Percentiles rank a stretch among this genome's conserved stretches.
phyloP scores from a whole-genome alignment of 768 basidiomycete species.

The Paxillus rubicundulus region DNA sequence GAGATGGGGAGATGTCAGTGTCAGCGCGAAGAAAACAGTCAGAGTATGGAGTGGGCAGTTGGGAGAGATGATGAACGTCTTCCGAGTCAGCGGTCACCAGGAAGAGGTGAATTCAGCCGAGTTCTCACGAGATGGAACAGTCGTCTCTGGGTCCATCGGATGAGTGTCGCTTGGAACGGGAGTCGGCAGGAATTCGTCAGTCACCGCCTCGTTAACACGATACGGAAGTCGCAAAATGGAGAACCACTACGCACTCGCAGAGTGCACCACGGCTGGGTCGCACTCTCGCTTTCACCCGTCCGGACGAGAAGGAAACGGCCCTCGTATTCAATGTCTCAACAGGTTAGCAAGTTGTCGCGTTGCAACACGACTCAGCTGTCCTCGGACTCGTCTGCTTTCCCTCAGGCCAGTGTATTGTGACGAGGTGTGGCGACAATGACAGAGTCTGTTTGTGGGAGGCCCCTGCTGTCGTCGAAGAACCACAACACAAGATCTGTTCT shows the following conservation, averaged over 20 bases:
- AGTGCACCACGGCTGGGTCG: not conserved
- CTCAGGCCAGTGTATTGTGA: not conserved
- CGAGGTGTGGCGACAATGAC: not conserved
- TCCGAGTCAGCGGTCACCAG: slow-evolving; percentile 7
- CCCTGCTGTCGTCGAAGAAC: not conserved
- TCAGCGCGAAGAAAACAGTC: not conserved
- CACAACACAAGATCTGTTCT: not conserved
- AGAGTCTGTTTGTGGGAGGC: not conserved
- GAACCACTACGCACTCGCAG: not conserved
- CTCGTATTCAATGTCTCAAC: not conserved
- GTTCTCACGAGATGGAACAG: slow-evolving; percentile 40
- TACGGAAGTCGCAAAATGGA: not conserved
- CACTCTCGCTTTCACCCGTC: not conserved
- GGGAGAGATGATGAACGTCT: not conserved
- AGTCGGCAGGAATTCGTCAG: too few relatives aligned
- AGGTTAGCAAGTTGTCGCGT: not conserved
- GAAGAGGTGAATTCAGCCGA: slow-evolving; percentile 29
- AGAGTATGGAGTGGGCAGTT: slow-evolving; percentile 3
- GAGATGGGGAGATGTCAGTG: too few relatives aligned
- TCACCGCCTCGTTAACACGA: too few relatives aligned
- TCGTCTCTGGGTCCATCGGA: slow-evolving; percentile 44
- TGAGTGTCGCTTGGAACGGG: too few relatives aligned
- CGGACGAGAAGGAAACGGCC: not conserved
- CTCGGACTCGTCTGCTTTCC: slow-evolving; percentile 1
- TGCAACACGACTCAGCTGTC: not conserved